Percentiles rank a stretch among this genome's conserved stretches.
Evolutionary conservation across 169 alveolate species (phyloP).

Genomic region (Eimeria sp.): DNA sequence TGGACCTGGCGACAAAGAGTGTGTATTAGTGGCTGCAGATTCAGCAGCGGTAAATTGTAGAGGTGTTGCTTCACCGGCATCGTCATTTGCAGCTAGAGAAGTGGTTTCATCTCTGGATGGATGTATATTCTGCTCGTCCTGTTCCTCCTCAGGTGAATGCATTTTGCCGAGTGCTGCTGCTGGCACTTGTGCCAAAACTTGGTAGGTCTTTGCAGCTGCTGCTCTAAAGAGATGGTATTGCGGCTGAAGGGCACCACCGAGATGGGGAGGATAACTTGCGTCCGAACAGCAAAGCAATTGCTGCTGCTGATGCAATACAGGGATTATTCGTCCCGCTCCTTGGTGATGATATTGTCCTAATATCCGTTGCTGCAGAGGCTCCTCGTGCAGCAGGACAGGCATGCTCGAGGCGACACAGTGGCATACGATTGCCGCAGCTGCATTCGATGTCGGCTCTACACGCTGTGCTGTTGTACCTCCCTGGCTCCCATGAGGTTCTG

Average conservation of each 20-base stretch:
- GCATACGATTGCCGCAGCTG: not conserved
- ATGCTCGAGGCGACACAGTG: slow-evolving; percentile 16
- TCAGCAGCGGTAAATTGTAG: not conserved
- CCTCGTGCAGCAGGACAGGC: slow-evolving; percentile 32
- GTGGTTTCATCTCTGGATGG: not conserved
- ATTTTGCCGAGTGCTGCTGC: not conserved
- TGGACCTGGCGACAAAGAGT: not conserved
- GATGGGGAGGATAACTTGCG: slow-evolving; percentile 3
- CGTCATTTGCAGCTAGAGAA: not conserved
- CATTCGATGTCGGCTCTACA: not conserved
- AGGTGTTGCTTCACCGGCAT: not conserved
- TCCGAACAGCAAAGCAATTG: slow-evolving; percentile 48
- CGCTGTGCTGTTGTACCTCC: not conserved
- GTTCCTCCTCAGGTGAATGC: not conserved
- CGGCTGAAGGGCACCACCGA: not conserved
- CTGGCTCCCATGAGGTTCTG: not conserved
- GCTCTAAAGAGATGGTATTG: not conserved
- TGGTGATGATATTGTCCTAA: not conserved
- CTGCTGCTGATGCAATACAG: slow-evolving; percentile 34
- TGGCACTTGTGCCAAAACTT: not conserved
- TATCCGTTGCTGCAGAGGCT: not conserved
- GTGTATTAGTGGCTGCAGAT: not conserved
- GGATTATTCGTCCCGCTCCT: not conserved
- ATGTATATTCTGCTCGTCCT: not conserved
- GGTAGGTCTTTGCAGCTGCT: not conserved